Evolutionary conservation across 176 grass and related monocot species (phyloP).

Genomic region (Cymbopogon citratus): DNA sequence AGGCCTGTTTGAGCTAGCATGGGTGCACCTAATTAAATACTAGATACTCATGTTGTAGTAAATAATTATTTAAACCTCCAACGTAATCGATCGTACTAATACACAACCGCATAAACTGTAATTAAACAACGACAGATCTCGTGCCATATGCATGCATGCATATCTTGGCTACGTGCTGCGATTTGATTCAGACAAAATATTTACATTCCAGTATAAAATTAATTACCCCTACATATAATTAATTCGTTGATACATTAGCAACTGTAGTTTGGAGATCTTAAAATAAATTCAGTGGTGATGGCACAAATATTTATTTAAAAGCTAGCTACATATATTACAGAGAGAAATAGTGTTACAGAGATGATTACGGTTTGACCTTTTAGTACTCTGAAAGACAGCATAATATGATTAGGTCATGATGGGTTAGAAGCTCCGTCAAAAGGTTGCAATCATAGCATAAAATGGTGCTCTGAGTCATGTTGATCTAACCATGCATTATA

Average conservation of each 20-base stretch:
- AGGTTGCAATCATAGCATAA: constrained; percentile 43
- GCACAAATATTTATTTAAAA: neutral
- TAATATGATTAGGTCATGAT: constrained; percentile 45
- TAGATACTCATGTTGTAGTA: neutral
- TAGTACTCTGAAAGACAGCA: neutral
- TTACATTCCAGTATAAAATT: neutral
- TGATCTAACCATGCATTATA: constrained; percentile 13
- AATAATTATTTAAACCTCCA: neutral
- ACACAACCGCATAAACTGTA: neutral
- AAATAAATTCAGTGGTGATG: neutral
- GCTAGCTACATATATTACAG: neutral
- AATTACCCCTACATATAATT: neutral
- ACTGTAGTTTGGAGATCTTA: neutral
- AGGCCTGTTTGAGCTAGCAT: neutral
- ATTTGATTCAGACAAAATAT: neutral
- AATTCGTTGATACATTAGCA: too few species aligned
- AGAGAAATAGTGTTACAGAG: neutral
- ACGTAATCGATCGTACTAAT: constrained; percentile 1
- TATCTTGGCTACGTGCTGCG: neutral
- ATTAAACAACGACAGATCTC: neutral
- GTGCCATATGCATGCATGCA: neutral
- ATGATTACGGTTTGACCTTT: neutral
- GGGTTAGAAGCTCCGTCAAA: constrained; percentile 37
- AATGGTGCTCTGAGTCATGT: constrained; percentile 3
- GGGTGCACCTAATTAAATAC: constrained; percentile 14